Percentiles rank a stretch among this genome's conserved stretches.
These are phyloP conservation scores for Brettanomyces anomalus DNA, from an alignment of 805 yeast species.

Conservation along the genomic window DNA sequence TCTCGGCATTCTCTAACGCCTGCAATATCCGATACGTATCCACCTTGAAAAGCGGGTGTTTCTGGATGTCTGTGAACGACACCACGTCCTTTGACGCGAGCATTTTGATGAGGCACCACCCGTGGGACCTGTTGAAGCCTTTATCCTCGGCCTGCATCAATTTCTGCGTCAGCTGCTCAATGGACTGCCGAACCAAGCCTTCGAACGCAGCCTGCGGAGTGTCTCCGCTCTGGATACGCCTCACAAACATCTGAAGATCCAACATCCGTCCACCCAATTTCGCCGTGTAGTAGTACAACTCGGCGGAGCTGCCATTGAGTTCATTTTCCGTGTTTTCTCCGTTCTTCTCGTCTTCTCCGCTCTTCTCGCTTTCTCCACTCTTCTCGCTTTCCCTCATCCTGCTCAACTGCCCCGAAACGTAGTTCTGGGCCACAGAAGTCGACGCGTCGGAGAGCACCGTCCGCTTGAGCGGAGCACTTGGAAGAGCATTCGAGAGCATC, in stretches of 20 bases:
- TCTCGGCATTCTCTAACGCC: constrained; percentile 70
- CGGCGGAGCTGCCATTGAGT: constrained; percentile 17
- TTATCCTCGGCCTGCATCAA: constrained; percentile 37
- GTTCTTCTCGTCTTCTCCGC: constrained; percentile 12
- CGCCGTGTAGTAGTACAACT: constrained; percentile 47
- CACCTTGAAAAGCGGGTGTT: constrained; percentile 51
- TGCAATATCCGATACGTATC: constrained; percentile 47
- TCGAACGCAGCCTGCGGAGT: constrained; percentile 62
- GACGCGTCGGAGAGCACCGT: constrained; percentile 78
- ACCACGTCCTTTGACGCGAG: constrained; percentile 43
- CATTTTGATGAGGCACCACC: constrained; percentile 71
- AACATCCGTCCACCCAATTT: constrained; percentile 94
- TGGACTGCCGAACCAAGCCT: constrained; percentile 76
- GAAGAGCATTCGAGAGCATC: constrained; percentile 60
- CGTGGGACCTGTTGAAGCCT: constrained; percentile 69
- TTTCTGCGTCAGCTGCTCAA: constrained; percentile 81
- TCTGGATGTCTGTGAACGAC: constrained; percentile 41
- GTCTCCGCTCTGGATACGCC: constrained; percentile 87
- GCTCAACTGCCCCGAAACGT: constrained; percentile 48
- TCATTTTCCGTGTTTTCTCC: constrained; percentile 19
- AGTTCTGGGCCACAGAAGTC: constrained; percentile 55
- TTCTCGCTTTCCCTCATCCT: constrained; percentile 11
- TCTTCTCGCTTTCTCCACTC: constrained; percentile 13
- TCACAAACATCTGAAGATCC: constrained; percentile 81
- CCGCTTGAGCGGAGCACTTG: constrained; percentile 78